Base-by-base conservation (phyloP, 1,139 yeast genomes). In the Yamadazyma siamensis region DNA sequence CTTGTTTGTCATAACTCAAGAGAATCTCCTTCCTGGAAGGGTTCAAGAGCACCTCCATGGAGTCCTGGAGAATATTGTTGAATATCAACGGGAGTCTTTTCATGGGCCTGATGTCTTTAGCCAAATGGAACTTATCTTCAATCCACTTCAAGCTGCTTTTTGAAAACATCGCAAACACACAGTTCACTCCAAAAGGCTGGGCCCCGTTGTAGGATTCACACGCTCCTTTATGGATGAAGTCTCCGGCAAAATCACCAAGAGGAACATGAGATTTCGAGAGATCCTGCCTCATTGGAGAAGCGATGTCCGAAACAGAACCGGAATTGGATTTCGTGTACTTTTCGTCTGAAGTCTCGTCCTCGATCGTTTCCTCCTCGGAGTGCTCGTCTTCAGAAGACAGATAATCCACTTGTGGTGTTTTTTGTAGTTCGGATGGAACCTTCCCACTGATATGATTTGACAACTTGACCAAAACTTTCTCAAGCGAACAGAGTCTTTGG, bases 151-250 rank as follows among this genome's bases (percentile, higher is more conserved):
- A 36, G 13, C 67, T 59, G 17, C 55, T 52, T 18, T 51, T 51
- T 5, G 70, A 61, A 28, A 65, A 59, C 10, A 66, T 54, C 18
- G 61, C 50, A 40, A 56, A 40, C 17, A 59, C 47, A 13, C 69
- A 59, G 39, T 65, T 70, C 13, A 57, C 43, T 1, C 72, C 71
- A 21, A 59, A 50, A 28, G 49, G 56, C 28, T 26, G 35, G 20
- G 20, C 20, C 9, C 10, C 10, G n/a, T n/a, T n/a, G n/a, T n/a
- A n/a, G n/a, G n/a, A n/a, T n/a, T n/a, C n/a, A n/a, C n/a, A n/a
- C n/a, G n/a, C n/a, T n/a, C n/a, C n/a, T n/a, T n/a, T n/a, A n/a
- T n/a, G n/a, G n/a, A n/a, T n/a, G 20, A 18, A 8, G 20, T 18
- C 20, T 8, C 20, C 20, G n/a, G n/a, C n/a, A n/a, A n/a, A n/a